Percentiles rank a stretch among this genome's conserved stretches.
These are phyloP conservation scores for Gymnopilus dilepis DNA, from an alignment of 768 basidiomycete genomes.

Conservation along the genomic window DNA sequence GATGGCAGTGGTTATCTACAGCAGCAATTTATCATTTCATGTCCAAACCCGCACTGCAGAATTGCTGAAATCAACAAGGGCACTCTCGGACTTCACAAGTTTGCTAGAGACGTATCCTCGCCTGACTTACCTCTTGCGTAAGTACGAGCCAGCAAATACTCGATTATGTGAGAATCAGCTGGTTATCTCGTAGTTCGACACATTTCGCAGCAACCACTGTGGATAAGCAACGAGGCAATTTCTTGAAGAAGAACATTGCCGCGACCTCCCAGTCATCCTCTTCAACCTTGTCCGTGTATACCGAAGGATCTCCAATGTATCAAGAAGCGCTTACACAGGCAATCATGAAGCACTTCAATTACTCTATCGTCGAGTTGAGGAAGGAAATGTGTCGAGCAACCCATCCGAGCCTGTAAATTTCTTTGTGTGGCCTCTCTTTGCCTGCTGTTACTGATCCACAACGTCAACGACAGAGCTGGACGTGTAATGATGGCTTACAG, in stretches of 20 bases:
- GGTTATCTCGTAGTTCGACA: slow-evolving; percentile 17
- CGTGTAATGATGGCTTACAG: slow-evolving; percentile 56
- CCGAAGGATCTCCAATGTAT: background rate
- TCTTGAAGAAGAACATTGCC: slow-evolving; percentile 9
- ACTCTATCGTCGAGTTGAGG: slow-evolving; percentile 10
- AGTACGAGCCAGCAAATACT: background rate
- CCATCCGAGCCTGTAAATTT: slow-evolving; percentile 18
- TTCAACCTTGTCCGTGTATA: background rate
- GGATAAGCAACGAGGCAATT: slow-evolving; percentile 10
- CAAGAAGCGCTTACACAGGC: slow-evolving; percentile 3
- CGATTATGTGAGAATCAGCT: background rate
- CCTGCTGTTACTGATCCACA: background rate
- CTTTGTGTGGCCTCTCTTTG: background rate
- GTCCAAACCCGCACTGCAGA: slow-evolving; percentile 37
- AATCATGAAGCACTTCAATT: slow-evolving; percentile 19
- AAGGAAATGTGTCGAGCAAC: slow-evolving; percentile 7
- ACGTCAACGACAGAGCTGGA: background rate
- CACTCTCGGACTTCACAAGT: slow-evolving; percentile 26
- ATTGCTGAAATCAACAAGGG: slow-evolving; percentile 38
- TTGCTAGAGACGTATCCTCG: slow-evolving; percentile 19
- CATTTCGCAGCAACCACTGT: slow-evolving; percentile 13
- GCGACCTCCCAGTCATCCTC: slow-evolving; percentile 2
- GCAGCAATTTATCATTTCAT: slow-evolving; percentile 40
- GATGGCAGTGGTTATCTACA: slow-evolving; percentile 55
- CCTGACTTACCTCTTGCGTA: slow-evolving; percentile 17